A percentile compares a stretch with the other conserved stretches of the same genome.
phyloP scores from a whole-genome alignment of 1,139 yeast genomes.

The Yamadazyma diddensiae region DNA sequence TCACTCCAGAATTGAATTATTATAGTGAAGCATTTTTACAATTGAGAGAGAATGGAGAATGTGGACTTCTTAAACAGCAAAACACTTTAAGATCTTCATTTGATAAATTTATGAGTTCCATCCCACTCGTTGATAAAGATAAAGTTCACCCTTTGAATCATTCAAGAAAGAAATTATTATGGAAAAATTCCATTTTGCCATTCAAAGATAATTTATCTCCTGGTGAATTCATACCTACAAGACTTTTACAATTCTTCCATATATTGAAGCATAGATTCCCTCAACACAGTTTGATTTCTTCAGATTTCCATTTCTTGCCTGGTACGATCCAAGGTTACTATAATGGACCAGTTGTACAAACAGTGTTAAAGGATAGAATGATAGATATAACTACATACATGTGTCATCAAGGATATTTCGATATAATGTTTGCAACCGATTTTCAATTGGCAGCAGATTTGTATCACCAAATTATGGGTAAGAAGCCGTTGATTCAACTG shows the following conservation, averaged over 20 bases:
- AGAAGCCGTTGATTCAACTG: slow-evolving; percentile 49
- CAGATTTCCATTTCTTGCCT: slow-evolving; percentile 71
- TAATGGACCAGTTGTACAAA: slow-evolving; percentile 81
- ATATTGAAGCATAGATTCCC: slow-evolving; percentile 68
- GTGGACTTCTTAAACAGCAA: slow-evolving; percentile 28
- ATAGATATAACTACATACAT: slow-evolving; percentile 70
- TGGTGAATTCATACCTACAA: slow-evolving; percentile 80
- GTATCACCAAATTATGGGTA: slow-evolving; percentile 66
- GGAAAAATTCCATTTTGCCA: slow-evolving; percentile 45
- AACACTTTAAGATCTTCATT: slow-evolving; percentile 13
- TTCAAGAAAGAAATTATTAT: slow-evolving; percentile 27
- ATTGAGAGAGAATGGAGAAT: slow-evolving; percentile 48
- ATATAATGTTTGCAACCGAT: slow-evolving; percentile 84
- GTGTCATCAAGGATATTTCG: slow-evolving; percentile 83
- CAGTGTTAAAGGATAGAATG: slow-evolving; percentile 65
- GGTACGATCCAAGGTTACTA: slow-evolving; percentile 60
- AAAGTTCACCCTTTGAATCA: slow-evolving; percentile 41
- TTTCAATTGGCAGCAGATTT: slow-evolving; percentile 61
- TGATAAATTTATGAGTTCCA: slow-evolving; percentile 24
- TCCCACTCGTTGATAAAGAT: slow-evolving; percentile 33
- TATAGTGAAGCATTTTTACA: slow-evolving; percentile 55
- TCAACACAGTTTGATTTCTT: slow-evolving; percentile 65
- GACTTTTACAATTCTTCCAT: slow-evolving; percentile 64
- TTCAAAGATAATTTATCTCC: slow-evolving; percentile 66
- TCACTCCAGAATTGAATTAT: slow-evolving; percentile 63